phyloP scores from a whole-genome alignment of 106 monocot species.

The Acorus gramineus region DNA sequence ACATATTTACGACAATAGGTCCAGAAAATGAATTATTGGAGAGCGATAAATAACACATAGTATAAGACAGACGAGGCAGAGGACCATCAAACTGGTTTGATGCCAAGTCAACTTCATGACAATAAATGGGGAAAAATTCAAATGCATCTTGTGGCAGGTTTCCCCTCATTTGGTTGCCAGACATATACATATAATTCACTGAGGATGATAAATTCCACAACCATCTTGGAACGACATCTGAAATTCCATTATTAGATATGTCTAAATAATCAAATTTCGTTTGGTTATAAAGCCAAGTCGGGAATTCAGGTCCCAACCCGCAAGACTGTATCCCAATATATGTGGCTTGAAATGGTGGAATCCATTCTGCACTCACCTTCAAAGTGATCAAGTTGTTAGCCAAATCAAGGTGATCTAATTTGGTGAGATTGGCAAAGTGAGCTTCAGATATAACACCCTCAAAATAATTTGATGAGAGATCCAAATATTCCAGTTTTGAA shows the following conservation, averaged over 20 bases:
- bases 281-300: conserved; percentile 26
- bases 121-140: no score
- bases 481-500: conserved; percentile 8
- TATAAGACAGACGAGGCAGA: no score
- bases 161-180: background rate
- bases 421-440: conserved; percentile 18
- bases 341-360: conserved; percentile 25
- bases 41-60: no score
- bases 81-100: background rate
- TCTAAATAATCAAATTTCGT: background rate
- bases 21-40: no score
- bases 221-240: conserved; percentile 33
- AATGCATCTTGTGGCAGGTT: background rate
- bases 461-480: conserved; percentile 15
- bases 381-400: conserved; percentile 7
- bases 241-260: conserved; percentile 19
- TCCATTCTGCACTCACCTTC: conserved; percentile 10
- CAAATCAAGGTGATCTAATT: conserved; percentile 8
- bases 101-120: background rate
- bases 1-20: no score
- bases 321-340: conserved; percentile 5
- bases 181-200: background rate
- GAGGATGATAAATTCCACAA: conserved; percentile 23
- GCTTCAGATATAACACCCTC: conserved; percentile 25
- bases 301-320: conserved; percentile 29